These are phyloP conservation scores for Dothideomycetidae sp. DNA, from an alignment of 2,329 filamentous ascomycete genomes.

Conservation along the genomic window DNA sequence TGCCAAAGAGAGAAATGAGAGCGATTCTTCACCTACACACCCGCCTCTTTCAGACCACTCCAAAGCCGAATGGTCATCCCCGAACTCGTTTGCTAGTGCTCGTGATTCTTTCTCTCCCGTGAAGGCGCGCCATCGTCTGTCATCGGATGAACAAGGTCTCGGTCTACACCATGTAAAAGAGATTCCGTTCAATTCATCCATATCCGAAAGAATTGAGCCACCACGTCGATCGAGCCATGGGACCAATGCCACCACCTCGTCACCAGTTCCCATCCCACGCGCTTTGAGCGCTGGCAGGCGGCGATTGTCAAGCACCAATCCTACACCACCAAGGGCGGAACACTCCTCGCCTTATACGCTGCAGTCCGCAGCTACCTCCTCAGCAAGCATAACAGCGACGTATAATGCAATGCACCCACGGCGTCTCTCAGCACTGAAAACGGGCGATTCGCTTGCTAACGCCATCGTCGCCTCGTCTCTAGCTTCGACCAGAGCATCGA, in stretches of 20 bases:
- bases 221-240: conserved; percentile 19
- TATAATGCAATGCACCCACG: conserved; percentile 23
- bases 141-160: not conserved
- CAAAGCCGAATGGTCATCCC: conserved; percentile 2
- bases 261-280: conserved; percentile 4
- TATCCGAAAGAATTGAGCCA: conserved; percentile 21
- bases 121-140: not conserved
- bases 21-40: not conserved
- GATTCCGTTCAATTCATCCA: conserved; percentile 1
- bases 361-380: conserved; percentile 6
- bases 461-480: conserved; percentile 65
- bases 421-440: conserved; percentile 34
- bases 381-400: conserved; percentile 18
- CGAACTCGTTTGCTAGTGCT: conserved; percentile 3
- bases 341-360: conserved; percentile 12
- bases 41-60: conserved; percentile 5
- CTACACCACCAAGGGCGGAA: conserved; percentile 17
- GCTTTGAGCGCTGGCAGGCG: too few species aligned
- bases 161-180: too few species aligned
- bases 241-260: conserved; percentile 6
- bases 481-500: conserved; percentile 38
- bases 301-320: conserved; percentile 8
- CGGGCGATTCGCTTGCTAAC: conserved; percentile 52
- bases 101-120: conserved; percentile 6
- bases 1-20: not conserved